These are phyloP conservation scores for Prunus dulcis DNA, from an alignment of 306 rosid species.

Conservation along the genomic window DNA sequence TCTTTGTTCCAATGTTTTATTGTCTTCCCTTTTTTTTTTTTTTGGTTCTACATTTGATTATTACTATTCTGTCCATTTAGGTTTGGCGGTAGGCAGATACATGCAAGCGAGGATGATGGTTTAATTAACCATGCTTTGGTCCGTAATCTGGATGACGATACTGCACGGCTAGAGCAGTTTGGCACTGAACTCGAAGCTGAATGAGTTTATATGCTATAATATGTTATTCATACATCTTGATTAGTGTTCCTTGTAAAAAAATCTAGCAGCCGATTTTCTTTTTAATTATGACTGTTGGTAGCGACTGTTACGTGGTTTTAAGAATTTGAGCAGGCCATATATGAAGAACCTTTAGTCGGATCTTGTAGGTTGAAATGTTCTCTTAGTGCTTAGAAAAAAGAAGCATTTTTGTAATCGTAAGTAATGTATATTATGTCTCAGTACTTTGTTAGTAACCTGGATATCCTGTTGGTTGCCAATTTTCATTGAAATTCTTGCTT, in stretches of 20 bases:
- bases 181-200: constrained; percentile 93
- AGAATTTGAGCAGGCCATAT: neutral
- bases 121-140: constrained; percentile 61
- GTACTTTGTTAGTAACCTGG: neutral
- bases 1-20: neutral
- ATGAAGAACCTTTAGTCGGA: neutral
- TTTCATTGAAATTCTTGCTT: neutral
- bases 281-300: neutral
- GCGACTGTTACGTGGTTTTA: neutral
- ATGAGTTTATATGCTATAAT: constrained; percentile 14
- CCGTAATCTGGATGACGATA: constrained; percentile 72
- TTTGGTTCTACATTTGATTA: neutral
- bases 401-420: neutral
- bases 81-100: constrained; percentile 94
- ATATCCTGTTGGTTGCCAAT: neutral
- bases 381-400: neutral
- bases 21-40: neutral
- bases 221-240: constrained; percentile 4
- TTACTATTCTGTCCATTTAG: constrained; percentile 31
- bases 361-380: neutral
- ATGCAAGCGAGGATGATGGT: constrained; percentile 90
- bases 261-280: neutral
- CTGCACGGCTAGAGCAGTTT: constrained; percentile 74
- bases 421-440: neutral
- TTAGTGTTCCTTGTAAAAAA: neutral